These are phyloP conservation scores for Citrus unshiu DNA, from an alignment of 345 rosid genomes.

Conservation along the genomic window DNA sequence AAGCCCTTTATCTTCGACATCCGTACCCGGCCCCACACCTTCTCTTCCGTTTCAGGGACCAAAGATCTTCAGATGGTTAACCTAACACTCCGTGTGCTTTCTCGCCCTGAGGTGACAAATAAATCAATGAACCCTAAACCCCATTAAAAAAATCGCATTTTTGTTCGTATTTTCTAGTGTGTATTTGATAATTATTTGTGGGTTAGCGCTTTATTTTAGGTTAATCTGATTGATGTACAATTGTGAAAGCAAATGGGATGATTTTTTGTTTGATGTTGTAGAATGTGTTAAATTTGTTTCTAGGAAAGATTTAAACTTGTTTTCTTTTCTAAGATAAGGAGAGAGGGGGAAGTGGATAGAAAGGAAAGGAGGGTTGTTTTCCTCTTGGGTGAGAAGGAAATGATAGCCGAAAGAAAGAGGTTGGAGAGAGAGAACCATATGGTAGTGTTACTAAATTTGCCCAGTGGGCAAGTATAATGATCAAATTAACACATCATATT, in stretches of 20 bases:
- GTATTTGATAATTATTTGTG: not conserved
- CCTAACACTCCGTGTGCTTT: constrained; percentile 95
- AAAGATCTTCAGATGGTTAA: constrained; percentile 99
- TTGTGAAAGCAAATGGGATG: not conserved
- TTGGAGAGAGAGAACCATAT: not conserved
- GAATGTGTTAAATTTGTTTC: not conserved
- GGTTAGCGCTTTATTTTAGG: not conserved
- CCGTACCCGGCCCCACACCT: constrained; percentile 88
- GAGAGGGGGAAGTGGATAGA: not conserved
- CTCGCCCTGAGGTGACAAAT: constrained; percentile 71
- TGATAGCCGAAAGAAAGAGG: not conserved
- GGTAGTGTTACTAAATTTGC: not conserved
- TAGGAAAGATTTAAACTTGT: not conserved
- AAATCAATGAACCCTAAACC: not conserved
- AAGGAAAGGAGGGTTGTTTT: not conserved
- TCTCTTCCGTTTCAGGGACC: constrained; percentile 92
- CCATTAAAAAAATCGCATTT: not conserved
- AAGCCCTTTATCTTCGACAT: constrained; percentile 81
- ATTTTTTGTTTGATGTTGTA: not conserved
- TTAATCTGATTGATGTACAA: not conserved
- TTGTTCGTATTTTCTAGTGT: not conserved
- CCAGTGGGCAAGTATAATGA: not conserved
- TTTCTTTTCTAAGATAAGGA: not conserved
- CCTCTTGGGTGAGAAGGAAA: not conserved
- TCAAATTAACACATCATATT: not conserved